Evolutionary conservation across 2,329 filamentous ascomycete species (phyloP), one percentile per base, ranked within the genome.

Genomic region (Aspergillus spinulosporus): DNA sequence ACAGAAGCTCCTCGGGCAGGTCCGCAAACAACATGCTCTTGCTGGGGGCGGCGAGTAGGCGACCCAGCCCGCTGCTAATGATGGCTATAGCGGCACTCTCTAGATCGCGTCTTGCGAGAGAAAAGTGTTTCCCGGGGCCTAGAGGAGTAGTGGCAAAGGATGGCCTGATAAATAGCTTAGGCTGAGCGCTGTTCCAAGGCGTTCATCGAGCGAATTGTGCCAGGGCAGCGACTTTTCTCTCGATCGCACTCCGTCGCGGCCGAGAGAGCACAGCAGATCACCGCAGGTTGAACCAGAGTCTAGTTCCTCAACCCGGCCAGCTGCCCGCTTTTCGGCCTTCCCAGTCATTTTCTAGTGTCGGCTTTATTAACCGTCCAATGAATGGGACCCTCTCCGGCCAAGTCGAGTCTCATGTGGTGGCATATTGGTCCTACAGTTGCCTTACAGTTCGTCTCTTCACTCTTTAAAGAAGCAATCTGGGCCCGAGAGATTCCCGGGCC

Each of bases 1-100:
- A 28, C n/a, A 56, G 43, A 26, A 56, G 26, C 29, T 56, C 54
- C 26, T 56, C 48, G 12, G 54, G 54, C 34, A 56, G 43, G 42
- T 40, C 21, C 42, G 42, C 39, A 43, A 56, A 52, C 28, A 36
- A 15, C 54, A 56, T 56, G 36, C n/a, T 54, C 45, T 54, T 28
- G 37, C 31, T 6, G 28, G 44, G 44, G 37, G 26, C 9, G 51
- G 51, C 49, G 49, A 37, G 34, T 37, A 12, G n/a, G n/a, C 49
- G 31, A 47, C 14, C 29, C 31, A 34, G 29, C 29, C 44, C 44
- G 44, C 44, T 9, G 44, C 9, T 11, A 37, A 37, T 12, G 9
- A 31, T 21, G 21, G 21, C 21, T 21, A 34, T 29, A 15, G 44
- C 44, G 29, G 14, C 15, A 14, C 21, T 47, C 43, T 53, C 32